These are phyloP conservation scores for Quercus suber DNA, from an alignment of 306 rosid species.

Conservation along the genomic window DNA sequence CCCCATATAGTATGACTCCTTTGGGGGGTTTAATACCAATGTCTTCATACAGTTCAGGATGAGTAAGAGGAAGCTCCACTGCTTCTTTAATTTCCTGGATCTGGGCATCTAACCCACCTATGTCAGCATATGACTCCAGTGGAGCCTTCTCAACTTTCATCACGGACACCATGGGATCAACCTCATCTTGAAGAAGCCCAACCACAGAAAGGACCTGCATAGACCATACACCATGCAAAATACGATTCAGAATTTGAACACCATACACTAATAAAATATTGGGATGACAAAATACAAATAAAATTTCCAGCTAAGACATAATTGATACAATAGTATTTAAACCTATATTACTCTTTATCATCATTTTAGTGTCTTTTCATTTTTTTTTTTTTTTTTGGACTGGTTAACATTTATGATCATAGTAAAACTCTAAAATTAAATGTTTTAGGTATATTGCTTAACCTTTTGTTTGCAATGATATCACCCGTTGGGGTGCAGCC, in stretches of 20 bases:
- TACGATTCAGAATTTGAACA: not conserved
- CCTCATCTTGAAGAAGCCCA: constrained; percentile 69
- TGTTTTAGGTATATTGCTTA: not conserved
- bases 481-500: too few species aligned
- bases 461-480: not conserved
- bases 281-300: not conserved
- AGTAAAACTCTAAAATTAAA: not conserved
- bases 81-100: constrained; percentile 66
- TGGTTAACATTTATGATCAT: not conserved
- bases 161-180: constrained; percentile 70
- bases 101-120: constrained; percentile 65
- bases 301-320: not conserved
- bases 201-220: constrained; percentile 64
- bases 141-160: constrained; percentile 75
- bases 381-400: not conserved
- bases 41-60: constrained; percentile 61
- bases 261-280: not conserved
- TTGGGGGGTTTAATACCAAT: constrained; percentile 66
- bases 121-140: constrained; percentile 59
- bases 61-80: constrained; percentile 66
- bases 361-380: not conserved
- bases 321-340: not conserved
- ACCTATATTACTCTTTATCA: not conserved
- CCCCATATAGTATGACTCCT: constrained; percentile 56
- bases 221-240: not conserved